Evolutionary conservation across 1,139 yeast genomes (phyloP), one percentile per base, ranked within the genome.

Genomic region (Taphrina populina): DNA sequence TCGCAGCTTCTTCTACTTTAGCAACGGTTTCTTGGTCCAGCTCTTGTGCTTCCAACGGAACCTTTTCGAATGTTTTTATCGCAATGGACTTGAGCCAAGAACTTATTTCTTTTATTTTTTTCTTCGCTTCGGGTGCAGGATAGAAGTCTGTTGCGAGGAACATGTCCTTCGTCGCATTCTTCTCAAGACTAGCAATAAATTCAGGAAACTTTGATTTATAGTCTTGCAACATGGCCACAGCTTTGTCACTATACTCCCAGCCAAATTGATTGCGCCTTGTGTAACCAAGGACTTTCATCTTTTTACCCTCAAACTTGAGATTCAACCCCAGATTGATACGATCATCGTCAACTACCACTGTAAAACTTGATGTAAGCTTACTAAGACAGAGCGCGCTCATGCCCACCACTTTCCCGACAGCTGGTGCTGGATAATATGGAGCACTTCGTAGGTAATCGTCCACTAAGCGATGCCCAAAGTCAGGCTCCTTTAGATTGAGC

Each of bases 281-380:
- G 70, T 82, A 90, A 1, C 98, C 98, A 62, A 90, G 75, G 4
- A 87, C 97, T 70, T 90, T 92, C 65, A 80, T 79, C 64, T 88
- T 80, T 63, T 80, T 80, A 30, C 80, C 80, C 63, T 90, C 96
- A 70, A 83, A 85, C 70, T 90, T 88, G 68, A 92, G 75, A 61
- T 85, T 88, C 62, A 92, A 74, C 27, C 98, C 98, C 65, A 92
- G 76, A 65, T 90, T 85, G n/a, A 76, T 68, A 63, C 78, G 78
- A 62, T 75, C 79, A 4, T 76, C 77, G 21, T 74, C 74, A 2
- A 45, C 59, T 61, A 78, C 81, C 33, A 74, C 77, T 59, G 90
- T 74, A 73, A 84, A 71, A 24, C 81, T 79, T 24, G 96, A 82
- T 0, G 96, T 85, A 47, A 92, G 76, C 66, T 79, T 84, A 7